Conservation (phyloP, 2,329 filamentous ascomycete species). For the Phoma sp. region DNA sequence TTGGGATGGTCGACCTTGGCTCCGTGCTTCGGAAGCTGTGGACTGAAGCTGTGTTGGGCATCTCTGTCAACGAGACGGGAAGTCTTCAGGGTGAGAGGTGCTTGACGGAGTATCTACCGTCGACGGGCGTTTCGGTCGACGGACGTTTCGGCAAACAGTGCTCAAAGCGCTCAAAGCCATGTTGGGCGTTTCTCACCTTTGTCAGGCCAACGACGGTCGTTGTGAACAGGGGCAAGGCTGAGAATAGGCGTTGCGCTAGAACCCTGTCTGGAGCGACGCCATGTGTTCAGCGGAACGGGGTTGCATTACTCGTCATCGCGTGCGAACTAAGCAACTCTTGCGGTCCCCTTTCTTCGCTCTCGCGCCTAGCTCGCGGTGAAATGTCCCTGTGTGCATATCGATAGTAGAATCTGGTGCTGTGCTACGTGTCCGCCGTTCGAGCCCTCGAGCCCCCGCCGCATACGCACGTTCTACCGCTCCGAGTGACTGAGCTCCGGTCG, state of each 20-base stretch:
- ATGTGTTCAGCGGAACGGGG: conserved; percentile 19
- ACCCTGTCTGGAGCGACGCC: conserved; percentile 17
- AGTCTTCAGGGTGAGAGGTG: too few relatives aligned
- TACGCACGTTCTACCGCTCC: conserved; percentile 17
- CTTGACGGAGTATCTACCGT: too few relatives aligned
- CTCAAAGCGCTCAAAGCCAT: too few relatives aligned
- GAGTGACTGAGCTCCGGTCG: conserved; percentile 8
- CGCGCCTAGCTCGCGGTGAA: conserved; percentile 1
- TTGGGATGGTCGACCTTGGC: too few relatives aligned
- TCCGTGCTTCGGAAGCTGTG: too few relatives aligned
- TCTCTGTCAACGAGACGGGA: too few relatives aligned
- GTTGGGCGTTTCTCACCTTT: too few relatives aligned
- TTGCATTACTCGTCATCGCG: conserved; percentile 20
- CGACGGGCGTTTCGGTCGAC: too few relatives aligned
- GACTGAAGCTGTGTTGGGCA: too few relatives aligned
- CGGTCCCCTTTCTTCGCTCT: conserved; percentile 11
- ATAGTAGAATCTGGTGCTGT: conserved; percentile 11
- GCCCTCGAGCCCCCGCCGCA: conserved; percentile 11
- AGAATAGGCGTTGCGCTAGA: conserved; percentile 10
- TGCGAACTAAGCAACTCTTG: conserved; percentile 15
- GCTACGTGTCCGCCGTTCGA: conserved; percentile 15
- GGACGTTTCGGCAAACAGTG: too few relatives aligned
- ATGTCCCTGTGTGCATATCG: conserved; percentile 10
- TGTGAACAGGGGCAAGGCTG: conserved; percentile 7
- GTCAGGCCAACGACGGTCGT: too few relatives aligned